These are phyloP conservation scores for Ceriops zippeliana DNA, from an alignment of 345 rosid genomes.

Conservation along the genomic window DNA sequence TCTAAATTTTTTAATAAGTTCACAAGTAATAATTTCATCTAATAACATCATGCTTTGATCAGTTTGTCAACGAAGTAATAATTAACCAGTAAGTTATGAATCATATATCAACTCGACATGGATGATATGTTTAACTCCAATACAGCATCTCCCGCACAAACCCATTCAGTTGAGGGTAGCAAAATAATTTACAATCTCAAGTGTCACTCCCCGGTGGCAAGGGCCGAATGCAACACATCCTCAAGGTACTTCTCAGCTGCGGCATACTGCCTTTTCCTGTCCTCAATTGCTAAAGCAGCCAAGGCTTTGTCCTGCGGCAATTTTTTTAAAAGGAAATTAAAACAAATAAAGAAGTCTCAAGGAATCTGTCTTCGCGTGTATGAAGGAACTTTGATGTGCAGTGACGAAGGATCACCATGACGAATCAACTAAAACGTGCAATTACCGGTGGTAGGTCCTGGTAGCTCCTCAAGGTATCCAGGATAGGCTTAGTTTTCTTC, in stretches of 20 bases:
- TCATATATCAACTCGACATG: too few relatives aligned
- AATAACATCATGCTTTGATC: too few relatives aligned
- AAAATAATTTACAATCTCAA: conserved; percentile 21
- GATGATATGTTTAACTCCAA: too few relatives aligned
- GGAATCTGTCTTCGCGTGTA: neutral
- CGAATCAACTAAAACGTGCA: neutral
- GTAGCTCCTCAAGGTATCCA: conserved; percentile 89
- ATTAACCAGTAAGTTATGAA: too few relatives aligned
- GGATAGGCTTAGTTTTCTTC: conserved; percentile 84
- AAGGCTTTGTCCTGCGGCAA: conserved; percentile 75
- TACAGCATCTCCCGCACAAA: too few relatives aligned
- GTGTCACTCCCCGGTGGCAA: conserved; percentile 31
- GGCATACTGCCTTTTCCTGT: conserved; percentile 83
- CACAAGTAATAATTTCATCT: too few relatives aligned
- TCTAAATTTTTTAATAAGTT: too few relatives aligned
- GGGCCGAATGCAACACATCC: conserved; percentile 82
- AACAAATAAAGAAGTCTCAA: neutral
- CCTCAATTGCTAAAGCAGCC: conserved; percentile 92
- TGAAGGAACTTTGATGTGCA: neutral
- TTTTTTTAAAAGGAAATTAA: neutral
- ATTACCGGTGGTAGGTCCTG: conserved; percentile 94
- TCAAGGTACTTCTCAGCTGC: conserved; percentile 89
- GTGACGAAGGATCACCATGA: neutral
- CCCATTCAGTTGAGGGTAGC: too few relatives aligned
- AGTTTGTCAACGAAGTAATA: too few relatives aligned